Conservation (phyloP, 1,284 basidiomycete genomes). For the Apiotrichum siamense region DNA sequence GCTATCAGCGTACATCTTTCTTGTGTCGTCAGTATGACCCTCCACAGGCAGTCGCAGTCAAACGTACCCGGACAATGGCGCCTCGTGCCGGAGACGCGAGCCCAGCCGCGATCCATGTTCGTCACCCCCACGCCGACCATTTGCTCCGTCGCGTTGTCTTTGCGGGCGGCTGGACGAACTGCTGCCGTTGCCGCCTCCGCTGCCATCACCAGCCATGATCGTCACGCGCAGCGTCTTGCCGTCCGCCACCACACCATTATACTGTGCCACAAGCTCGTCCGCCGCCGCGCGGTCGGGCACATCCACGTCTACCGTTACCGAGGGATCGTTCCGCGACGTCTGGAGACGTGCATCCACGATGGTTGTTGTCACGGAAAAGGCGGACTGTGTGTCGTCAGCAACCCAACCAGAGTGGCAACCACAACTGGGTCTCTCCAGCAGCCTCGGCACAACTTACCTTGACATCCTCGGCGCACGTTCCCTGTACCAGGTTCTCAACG, state of each 20-base stretch:
- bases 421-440: neutral
- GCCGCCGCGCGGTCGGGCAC: conserved; percentile 64
- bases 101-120: neutral
- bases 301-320: conserved; percentile 64
- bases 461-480: conserved; percentile 77
- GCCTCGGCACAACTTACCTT: conserved; percentile 50
- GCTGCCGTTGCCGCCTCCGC: neutral
- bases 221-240: conserved; percentile 64
- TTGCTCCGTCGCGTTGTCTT: too few species aligned
- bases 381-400: conserved; percentile 57
- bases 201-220: conserved; percentile 33
- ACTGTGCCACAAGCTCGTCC: conserved; percentile 62
- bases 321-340: conserved; percentile 30
- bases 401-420: too few species aligned
- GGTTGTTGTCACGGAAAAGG: conserved; percentile 72
- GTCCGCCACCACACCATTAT: conserved; percentile 73
- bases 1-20: conserved; percentile 74
- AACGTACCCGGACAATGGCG: conserved; percentile 1
- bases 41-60: neutral
- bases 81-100: neutral
- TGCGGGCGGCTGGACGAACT: too few species aligned
- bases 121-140: neutral
- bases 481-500: conserved; percentile 64
- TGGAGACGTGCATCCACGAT: conserved; percentile 56
- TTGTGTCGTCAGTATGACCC: conserved; percentile 34